These are phyloP conservation scores for Fereydounia khargensis DNA, from an alignment of 1,284 basidiomycete species.

Conservation along the genomic window DNA sequence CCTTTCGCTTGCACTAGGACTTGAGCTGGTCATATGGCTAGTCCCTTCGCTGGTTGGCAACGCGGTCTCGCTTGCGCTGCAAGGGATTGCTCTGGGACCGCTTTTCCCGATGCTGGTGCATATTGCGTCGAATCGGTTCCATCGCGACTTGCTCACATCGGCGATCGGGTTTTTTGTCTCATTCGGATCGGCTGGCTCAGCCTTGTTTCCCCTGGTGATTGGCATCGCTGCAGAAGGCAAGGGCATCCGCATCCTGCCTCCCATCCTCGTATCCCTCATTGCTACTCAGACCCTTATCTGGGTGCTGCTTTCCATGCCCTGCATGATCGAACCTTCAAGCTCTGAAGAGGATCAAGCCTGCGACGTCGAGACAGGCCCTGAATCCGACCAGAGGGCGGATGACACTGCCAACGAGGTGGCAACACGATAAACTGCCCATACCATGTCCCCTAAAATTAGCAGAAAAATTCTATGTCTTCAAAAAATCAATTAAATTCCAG, in stretches of 20 bases:
- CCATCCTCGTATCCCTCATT: constrained; percentile 29
- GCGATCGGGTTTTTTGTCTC: constrained; percentile 32
- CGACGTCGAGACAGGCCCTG: too few relatives aligned
- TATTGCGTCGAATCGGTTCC: constrained; percentile 6
- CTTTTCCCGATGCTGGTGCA: constrained; percentile 34
- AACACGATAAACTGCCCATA: too few relatives aligned
- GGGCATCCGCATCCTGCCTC: constrained; percentile 31
- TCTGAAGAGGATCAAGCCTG: too few relatives aligned
- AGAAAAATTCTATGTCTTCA: too few relatives aligned
- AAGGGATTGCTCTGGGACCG: constrained; percentile 34
- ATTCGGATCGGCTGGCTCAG: constrained; percentile 29
- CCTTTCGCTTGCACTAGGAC: constrained; percentile 16
- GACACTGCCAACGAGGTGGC: too few relatives aligned
- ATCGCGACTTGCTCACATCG: constrained; percentile 28
- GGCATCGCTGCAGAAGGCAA: constrained; percentile 24
- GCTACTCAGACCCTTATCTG: constrained; percentile 17
- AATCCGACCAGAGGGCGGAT: too few relatives aligned
- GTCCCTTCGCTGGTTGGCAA: constrained; percentile 35
- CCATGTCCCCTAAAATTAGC: too few relatives aligned
- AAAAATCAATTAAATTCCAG: too few relatives aligned
- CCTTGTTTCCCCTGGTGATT: constrained; percentile 31
- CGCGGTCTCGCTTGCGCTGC: constrained; percentile 28
- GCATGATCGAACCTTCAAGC: too few relatives aligned
- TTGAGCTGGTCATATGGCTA: constrained; percentile 37
- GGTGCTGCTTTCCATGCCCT: too few relatives aligned